These are phyloP conservation scores for Silene conica DNA, from an alignment of 148 eudicot species.

Conservation along the genomic window DNA sequence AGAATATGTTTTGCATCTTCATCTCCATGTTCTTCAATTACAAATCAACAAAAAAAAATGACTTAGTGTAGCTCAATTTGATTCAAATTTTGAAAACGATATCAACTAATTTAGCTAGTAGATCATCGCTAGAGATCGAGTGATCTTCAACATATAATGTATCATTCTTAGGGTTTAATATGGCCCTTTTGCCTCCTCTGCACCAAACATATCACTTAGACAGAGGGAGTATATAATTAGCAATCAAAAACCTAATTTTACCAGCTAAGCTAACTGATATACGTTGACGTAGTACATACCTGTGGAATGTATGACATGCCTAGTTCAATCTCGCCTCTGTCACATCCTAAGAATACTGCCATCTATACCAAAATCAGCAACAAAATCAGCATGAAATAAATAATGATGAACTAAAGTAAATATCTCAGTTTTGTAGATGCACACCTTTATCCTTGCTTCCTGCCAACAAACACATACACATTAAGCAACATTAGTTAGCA, in stretches of 20 bases:
- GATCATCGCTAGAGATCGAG: not conserved
- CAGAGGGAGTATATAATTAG: too few relatives aligned
- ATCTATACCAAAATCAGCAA: constrained; percentile 30
- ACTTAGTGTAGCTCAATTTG: not conserved
- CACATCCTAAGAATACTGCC: constrained; percentile 68
- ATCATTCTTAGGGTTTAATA: too few relatives aligned
- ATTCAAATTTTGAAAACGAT: too few relatives aligned
- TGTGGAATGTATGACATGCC: constrained; percentile 56
- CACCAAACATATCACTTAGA: too few relatives aligned
- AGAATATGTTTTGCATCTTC: constrained; percentile 46
- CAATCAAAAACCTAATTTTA: too few relatives aligned
- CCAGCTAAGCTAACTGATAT: not conserved
- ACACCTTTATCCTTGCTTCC: constrained; percentile 96
- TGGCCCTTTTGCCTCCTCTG: too few relatives aligned
- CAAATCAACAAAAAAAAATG: not conserved
- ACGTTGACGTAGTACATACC: constrained; percentile 29
- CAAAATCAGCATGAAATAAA: not conserved
- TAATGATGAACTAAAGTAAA: not conserved
- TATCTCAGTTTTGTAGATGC: not conserved
- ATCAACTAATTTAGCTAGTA: not conserved
- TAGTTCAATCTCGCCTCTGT: constrained; percentile 73
- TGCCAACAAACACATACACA: constrained; percentile 29
- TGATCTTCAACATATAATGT: too few relatives aligned
- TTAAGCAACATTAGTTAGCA: constrained; percentile 1
- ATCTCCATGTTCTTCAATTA: constrained; percentile 49